Base-by-base conservation (phyloP, 306 rosid genomes). In the Prinsepia uniflora region DNA sequence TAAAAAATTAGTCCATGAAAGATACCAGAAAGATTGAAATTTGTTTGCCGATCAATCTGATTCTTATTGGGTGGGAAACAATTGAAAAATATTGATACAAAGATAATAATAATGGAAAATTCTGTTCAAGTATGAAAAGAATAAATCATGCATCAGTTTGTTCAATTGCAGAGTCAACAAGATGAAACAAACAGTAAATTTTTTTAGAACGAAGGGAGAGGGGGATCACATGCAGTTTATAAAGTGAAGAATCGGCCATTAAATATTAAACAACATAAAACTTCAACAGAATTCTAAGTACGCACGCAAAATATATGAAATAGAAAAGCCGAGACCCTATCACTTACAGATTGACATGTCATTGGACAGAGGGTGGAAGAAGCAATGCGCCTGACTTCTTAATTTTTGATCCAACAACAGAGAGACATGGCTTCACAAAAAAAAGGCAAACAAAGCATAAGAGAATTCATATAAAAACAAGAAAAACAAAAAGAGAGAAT, bases 281-380 rank as follows among this genome's bases (percentile, higher is more conserved):
- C 4, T 24, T 30, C 20, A 40, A 30, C 19, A 54, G 67, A 39
- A 36, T 18, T 19, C 8, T 42, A 52, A 52, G 11, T 52, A n/a
- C 5, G 3, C 20, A 49, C 56, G 7, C 5, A 52, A 0, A 39
- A 36, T 14, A 34, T 15, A 44, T 6, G n/a, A 72, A 34, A 46
- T 41, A 24, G n/a, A 67, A n/a, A 53, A 73, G 60, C 8, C 20
- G 14, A 74, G 66, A 74, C 24, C 52, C 40, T 54, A 78, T 78
- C 73, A 80, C 99, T 89, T 82, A 95, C 97, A 82, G 75, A 95
- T 86, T 62, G 99, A 84, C 80, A 82, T 74, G 75, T 95, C 99
- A 82, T 95, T 91, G 12, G 97, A 87, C 67, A 95, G 52, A 47
- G 99, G 99, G 72, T 95, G 99, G 84, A 95, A 95, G 86, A 89